phyloP scores from a whole-genome alignment of 345 rosid species.

The Luvunga scandens region DNA sequence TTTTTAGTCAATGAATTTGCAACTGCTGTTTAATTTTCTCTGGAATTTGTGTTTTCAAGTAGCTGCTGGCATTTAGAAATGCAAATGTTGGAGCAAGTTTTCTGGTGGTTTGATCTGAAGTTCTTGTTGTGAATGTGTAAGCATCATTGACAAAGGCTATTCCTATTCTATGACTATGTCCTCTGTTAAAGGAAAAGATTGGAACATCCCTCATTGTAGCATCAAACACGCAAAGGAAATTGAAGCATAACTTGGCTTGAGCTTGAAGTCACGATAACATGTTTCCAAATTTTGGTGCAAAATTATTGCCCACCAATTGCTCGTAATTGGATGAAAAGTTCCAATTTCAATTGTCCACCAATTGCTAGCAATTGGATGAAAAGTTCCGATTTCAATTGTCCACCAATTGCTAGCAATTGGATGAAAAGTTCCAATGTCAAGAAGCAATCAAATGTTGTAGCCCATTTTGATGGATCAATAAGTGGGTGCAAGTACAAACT shows the following conservation, averaged over 20 bases:
- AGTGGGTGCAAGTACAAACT: neutral
- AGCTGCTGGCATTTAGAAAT: conserved; percentile 21
- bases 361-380: neutral
- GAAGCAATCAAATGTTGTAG: neutral
- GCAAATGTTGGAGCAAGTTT: conserved; percentile 18
- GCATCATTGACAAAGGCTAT: neutral
- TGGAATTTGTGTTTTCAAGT: conserved; percentile 25
- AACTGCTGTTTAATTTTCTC: conserved; percentile 22
- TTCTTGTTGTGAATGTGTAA: neutral
- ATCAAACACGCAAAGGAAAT: neutral
- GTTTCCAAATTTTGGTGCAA: neutral
- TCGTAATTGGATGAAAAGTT: too few relatives aligned
- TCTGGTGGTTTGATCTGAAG: neutral
- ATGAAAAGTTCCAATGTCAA: too few relatives aligned
- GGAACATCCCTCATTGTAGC: neutral
- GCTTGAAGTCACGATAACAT: neutral
- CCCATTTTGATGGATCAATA: neutral
- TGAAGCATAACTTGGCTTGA: neutral
- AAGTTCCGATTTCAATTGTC: neutral
- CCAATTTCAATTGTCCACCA: neutral
- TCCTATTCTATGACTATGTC: neutral
- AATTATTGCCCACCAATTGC: neutral
- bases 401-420: neutral
- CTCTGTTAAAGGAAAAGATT: neutral
- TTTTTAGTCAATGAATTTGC: conserved; percentile 30